A percentile compares a stretch with the other conserved stretches of the same genome.
These are phyloP conservation scores for Suillus sp. DNA, from an alignment of 768 basidiomycete genomes.

Conservation along the genomic window DNA sequence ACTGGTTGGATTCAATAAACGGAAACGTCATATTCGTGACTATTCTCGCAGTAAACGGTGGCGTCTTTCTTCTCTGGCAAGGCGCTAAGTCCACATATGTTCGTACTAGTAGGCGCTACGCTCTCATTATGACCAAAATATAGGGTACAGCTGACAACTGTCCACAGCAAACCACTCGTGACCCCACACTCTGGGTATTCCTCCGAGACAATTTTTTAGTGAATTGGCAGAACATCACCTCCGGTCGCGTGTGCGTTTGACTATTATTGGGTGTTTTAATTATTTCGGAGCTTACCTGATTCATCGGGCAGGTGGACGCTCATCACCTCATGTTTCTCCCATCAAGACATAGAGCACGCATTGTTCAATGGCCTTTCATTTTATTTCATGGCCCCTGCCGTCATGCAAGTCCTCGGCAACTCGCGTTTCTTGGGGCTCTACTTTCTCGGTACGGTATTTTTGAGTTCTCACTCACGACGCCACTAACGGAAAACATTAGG, in stretches of 20 bases:
- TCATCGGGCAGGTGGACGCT: constrained; percentile 64
- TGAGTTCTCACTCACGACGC: not conserved
- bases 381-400: constrained; percentile 72
- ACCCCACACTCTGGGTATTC: constrained; percentile 41
- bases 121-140: not conserved
- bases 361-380: constrained; percentile 79
- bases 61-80: constrained; percentile 63
- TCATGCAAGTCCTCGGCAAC: constrained; percentile 65
- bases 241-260: constrained; percentile 63
- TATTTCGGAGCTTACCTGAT: constrained; percentile 16
- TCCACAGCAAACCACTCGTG: constrained; percentile 42
- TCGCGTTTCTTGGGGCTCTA: constrained; percentile 72
- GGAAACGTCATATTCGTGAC: constrained; percentile 56
- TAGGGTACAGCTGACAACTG: constrained; percentile 7
- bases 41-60: constrained; percentile 64
- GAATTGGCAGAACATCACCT: constrained; percentile 58
- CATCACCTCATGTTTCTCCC: constrained; percentile 72
- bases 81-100: constrained; percentile 37
- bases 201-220: constrained; percentile 67
- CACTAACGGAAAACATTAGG: constrained; percentile 40
- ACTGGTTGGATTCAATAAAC: constrained; percentile 55
- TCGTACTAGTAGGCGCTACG: constrained; percentile 30
- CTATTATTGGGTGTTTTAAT: constrained; percentile 1
- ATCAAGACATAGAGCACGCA: constrained; percentile 59
- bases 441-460: constrained; percentile 64